A percentile compares a stretch with the other conserved stretches of the same genome.
phyloP scores from a whole-genome alignment of 2,329 filamentous ascomycete species.

The Grosmannia serpens region DNA sequence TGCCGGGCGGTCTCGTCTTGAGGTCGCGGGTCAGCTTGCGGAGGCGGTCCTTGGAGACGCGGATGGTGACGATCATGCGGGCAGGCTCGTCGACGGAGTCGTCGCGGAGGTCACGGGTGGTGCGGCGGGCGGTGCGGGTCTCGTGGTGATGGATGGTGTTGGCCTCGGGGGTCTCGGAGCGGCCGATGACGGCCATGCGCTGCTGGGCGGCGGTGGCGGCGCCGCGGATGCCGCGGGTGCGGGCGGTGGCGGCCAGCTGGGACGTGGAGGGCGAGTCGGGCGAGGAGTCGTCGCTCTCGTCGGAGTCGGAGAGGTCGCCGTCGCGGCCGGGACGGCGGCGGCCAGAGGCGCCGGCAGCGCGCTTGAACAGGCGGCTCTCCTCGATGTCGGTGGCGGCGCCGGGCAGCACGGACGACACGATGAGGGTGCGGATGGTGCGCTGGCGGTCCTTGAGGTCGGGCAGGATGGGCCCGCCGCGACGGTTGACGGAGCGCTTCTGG shows the following conservation, averaged over 20 bases:
- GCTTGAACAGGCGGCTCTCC: conserved; percentile 79
- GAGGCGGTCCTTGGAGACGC: conserved; percentile 60
- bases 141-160: conserved; percentile 55
- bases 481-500: conserved; percentile 90
- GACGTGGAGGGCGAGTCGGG: conserved; percentile 64
- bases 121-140: conserved; percentile 52
- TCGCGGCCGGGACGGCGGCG: conserved; percentile 42
- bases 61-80: conserved; percentile 64
- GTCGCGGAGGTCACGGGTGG: conserved; percentile 56
- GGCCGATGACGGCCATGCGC: conserved; percentile 68
- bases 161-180: conserved; percentile 78
- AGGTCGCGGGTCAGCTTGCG: conserved; percentile 45
- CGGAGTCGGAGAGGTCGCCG: conserved; percentile 74
- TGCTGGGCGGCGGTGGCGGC: conserved; percentile 79
- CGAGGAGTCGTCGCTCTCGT: conserved; percentile 80
- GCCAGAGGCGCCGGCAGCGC: conserved; percentile 49
- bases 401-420: conserved; percentile 86
- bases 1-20: conserved; percentile 11
- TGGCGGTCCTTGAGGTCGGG: conserved; percentile 95
- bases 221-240: conserved; percentile 79
- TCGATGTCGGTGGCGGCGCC: conserved; percentile 72
- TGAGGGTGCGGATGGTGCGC: conserved; percentile 80
- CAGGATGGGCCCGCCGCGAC: conserved; percentile 79
- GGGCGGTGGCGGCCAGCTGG: conserved; percentile 52
- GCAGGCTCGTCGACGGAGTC: conserved; percentile 25